phyloP scores from a whole-genome alignment of 495 filamentous ascomycete species.

The Neurospora africana region DNA sequence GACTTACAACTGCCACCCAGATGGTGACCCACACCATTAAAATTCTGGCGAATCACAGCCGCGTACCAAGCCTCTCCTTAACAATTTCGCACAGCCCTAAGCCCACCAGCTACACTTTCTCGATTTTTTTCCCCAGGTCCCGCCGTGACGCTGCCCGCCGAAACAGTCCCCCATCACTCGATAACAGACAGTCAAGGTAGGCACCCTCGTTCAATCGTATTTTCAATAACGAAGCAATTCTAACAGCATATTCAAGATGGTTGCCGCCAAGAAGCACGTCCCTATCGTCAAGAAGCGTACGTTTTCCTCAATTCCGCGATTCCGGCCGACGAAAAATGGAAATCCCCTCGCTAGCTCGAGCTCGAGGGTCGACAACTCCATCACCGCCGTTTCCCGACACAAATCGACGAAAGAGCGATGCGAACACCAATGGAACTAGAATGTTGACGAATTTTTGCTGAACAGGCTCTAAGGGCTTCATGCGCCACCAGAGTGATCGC shows the following conservation, averaged over 20 bases:
- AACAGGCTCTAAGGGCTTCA: conserved; percentile 78
- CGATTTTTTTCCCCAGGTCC: conserved; percentile 28
- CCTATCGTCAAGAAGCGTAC: conserved; percentile 99
- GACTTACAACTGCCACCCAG: neutral
- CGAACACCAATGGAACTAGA: conserved; percentile 5
- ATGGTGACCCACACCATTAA: neutral
- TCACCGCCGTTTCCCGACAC: neutral
- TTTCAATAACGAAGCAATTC: conserved; percentile 10
- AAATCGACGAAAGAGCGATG: neutral
- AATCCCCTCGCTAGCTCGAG: conserved; percentile 3
- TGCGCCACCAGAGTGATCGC: conserved; percentile 91
- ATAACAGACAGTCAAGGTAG: conserved; percentile 40
- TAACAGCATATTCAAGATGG: conserved; percentile 59
- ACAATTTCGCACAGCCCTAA: conserved; percentile 28
- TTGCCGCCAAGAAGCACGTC: conserved; percentile 95
- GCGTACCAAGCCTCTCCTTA: conserved; percentile 5
- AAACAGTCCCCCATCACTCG: conserved; percentile 30
- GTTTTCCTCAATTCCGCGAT: conserved; percentile 26
- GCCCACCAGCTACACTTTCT: conserved; percentile 25
- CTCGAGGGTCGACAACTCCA: conserved; percentile 2
- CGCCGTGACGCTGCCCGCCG: conserved; percentile 23
- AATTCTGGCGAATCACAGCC: neutral
- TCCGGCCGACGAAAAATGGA: conserved; percentile 9
- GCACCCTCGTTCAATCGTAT: conserved; percentile 4
- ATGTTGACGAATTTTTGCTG: conserved; percentile 18